Evolutionary conservation across 2,329 filamentous ascomycete genomes (phyloP), one percentile per base, ranked within the genome.

Genomic region (Hymenoscyphus scutula): DNA sequence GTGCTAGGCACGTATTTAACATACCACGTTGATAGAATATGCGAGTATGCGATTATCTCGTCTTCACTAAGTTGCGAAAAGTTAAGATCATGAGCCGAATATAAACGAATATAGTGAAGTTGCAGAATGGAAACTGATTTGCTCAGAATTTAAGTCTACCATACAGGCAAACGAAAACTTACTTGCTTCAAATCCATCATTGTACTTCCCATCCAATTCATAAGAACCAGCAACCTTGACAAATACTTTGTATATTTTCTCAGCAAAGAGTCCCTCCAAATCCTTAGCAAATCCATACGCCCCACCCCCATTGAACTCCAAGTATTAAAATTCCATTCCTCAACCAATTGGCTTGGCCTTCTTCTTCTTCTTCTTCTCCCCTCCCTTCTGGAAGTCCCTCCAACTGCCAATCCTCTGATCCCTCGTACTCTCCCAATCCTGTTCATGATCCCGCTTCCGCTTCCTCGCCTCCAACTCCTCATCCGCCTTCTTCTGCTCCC

Each of bases 351-450:
- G 72, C 67, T 74, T 74, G 7, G 62, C 63, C 68, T 75, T 78
- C 80, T 91, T 90, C 80, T 90, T 90, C 77, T 87, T 84, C 76
- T 87, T 88, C 78, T 87, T 88, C 76, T 65, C 75, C 68, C 58
- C 76, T 65, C 84, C 85, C 79, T 96, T 95, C 75, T 95, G 88
- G 73, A 96, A 99, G 68, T 92, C 86, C 62, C 95, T 85, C 95
- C 95, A 99, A 76, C 90, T 97, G 68, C 88, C 91, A 77, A 99
- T 98, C 68, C 95, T 84, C 78, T 92, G 85, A 64, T 99, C 95
- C 55, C 95, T 82, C 29, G 90, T 96, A 73, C 91, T 88, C 80
- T 99, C 95, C 95, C 95, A 99, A 66, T 93, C 90, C 78, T 95
- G 87, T 68, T 98, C 92, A 76, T 95, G 91, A 74, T 98, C 92